phyloP scores from a whole-genome alignment of 345 rosid species.

The Conringia planisiliqua region DNA sequence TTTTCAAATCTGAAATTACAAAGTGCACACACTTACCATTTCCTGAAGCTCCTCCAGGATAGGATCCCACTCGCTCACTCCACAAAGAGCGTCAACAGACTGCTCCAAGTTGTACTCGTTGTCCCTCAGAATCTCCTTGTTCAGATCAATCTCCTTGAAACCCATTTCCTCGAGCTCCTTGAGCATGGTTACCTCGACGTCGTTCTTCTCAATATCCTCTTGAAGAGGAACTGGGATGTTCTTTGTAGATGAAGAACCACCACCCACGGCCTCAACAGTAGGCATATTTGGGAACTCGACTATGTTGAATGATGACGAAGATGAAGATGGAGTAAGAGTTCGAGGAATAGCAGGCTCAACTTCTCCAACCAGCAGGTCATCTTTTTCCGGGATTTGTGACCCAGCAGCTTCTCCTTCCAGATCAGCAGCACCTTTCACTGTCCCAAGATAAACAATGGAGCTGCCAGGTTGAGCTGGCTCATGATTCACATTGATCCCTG shows the following conservation, averaged over 20 bases:
- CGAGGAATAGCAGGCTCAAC: slow-evolving; percentile 26
- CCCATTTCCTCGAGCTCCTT: slow-evolving; percentile 94
- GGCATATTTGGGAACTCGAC: slow-evolving; percentile 44
- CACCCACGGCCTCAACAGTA: slow-evolving; percentile 13
- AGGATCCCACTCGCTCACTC: slow-evolving; percentile 80
- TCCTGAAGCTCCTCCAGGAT: slow-evolving; percentile 82
- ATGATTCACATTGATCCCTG: slow-evolving; percentile 16
- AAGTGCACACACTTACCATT: slow-evolving; percentile 52
- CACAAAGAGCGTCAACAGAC: slow-evolving; percentile 76
- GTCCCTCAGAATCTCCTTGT: slow-evolving; percentile 77
- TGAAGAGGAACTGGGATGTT: slow-evolving; percentile 7
- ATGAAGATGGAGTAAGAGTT: slow-evolving; percentile 16
- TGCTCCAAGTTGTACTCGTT: slow-evolving; percentile 73
- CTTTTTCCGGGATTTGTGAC: slow-evolving; percentile 38
- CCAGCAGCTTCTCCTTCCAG: slow-evolving; percentile 36
- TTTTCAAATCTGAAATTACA: not conserved
- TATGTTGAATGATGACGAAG: slow-evolving; percentile 41
- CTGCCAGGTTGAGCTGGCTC: slow-evolving; percentile 25
- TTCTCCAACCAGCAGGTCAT: slow-evolving; percentile 37
- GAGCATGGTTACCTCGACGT: slow-evolving; percentile 52
- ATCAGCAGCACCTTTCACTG: slow-evolving; percentile 7
- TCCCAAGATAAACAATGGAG: slow-evolving; percentile 7
- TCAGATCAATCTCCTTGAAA: slow-evolving; percentile 78
- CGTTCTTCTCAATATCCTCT: slow-evolving; percentile 23
- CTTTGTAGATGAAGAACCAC: slow-evolving; percentile 21